Base-by-base conservation (phyloP, 345 rosid species). In the Combretum micranthum region DNA sequence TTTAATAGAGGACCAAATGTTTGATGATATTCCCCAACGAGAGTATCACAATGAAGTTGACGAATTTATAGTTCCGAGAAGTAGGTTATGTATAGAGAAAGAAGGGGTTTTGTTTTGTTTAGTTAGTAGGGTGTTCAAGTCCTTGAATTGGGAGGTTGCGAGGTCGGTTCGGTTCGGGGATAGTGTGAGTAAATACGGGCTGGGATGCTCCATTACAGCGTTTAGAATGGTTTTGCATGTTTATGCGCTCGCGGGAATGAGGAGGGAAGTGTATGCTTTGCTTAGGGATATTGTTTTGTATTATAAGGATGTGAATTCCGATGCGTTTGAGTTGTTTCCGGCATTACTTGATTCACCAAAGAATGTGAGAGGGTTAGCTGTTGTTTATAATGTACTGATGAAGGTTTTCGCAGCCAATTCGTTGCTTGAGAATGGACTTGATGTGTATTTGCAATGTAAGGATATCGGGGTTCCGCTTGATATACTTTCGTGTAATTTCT, bases 401-500 rank as follows among this genome's bases (percentile, higher is more conserved):
- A 74, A 74, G 66, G 80, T 76, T 44, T 72, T 80, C 57, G 81
- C 83, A 2, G 79, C 75, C 43, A 74, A 72, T 65, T 64, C 63
- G 39, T 63, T 69, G 86, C 74, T 78, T 51, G 78, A 72, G 17
- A 45, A 67, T 61, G 83, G 78, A 4, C 15, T 67, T 13, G 70
- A 65, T 20, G 72, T 69, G 44, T 74, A 69, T 37, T 13, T 56
- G 42, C 68, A 53, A 65, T 60, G 66, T 20, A 72, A 64, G 52
- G 47, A 61, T 48, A 63, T 65, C 46, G 80, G 78, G 37, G 45
- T 80, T 3, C 7, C 56, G 64, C 72, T 64, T 16, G 60, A 56
- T 68, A 65, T 78, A 22, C 46, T 2, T 23, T 67, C 83, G 2
- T 77, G 82, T 67, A 83, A 83, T 73, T 83, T 77, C 74, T 66